Conservation (phyloP, 2,329 filamentous ascomycete species). For the Chaetomium sp. region DNA sequence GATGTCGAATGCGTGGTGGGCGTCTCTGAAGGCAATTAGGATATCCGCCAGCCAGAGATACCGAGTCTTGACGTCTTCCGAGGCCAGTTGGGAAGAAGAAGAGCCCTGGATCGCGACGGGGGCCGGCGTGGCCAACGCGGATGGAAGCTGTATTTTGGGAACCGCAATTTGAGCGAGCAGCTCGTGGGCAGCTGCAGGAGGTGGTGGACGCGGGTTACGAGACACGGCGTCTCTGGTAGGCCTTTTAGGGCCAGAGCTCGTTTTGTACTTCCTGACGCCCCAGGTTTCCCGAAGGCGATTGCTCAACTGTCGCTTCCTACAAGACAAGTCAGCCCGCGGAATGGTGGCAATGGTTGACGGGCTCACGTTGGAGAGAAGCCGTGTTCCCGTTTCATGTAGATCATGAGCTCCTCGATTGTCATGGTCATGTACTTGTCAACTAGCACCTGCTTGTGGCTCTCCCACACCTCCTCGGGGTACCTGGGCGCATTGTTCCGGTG, state of each 20-base stretch:
- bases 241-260: background rate
- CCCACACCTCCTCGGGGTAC: conserved; percentile 23
- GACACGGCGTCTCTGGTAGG: background rate
- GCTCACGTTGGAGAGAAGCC: conserved; percentile 29
- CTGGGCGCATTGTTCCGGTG: conserved; percentile 14
- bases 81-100: background rate
- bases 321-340: background rate
- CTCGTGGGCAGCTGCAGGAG: background rate
- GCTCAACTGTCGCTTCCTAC: conserved; percentile 29
- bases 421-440: background rate
- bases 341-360: background rate
- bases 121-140: background rate
- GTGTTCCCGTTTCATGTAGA: conserved; percentile 25
- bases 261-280: conserved; percentile 28
- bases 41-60: conserved; percentile 22
- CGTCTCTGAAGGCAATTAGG: conserved; percentile 21
- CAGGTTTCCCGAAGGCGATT: conserved; percentile 22
- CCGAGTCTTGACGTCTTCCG: background rate
- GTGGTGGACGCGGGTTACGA: background rate
- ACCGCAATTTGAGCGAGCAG: background rate
- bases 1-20: conserved; percentile 17
- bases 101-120: too few species aligned
- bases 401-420: conserved; percentile 14
- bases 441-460: conserved; percentile 5
- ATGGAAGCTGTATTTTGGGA: background rate